Conservation (phyloP, 192 early-diverging fungal species). For the Coemansia guatemalensis region DNA sequence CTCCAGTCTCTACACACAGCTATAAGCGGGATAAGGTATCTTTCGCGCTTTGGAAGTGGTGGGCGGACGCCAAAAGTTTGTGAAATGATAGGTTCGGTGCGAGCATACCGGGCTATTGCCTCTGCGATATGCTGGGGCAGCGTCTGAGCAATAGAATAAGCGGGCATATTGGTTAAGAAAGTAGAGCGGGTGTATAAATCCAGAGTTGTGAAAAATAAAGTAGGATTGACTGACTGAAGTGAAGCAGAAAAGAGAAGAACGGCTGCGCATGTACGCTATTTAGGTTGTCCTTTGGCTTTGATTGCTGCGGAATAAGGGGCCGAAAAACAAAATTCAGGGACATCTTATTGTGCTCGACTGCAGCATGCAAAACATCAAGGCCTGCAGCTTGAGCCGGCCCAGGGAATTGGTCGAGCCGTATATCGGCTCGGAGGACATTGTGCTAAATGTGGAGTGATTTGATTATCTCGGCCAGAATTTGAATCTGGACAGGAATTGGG, state of each 20-base stretch:
- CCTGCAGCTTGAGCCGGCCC: background rate
- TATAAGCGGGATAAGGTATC: constrained; percentile 12
- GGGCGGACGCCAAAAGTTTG: background rate
- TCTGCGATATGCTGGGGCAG: constrained; percentile 16
- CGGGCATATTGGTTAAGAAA: constrained; percentile 3
- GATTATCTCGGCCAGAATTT: background rate
- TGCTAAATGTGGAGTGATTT: background rate
- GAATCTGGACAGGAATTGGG: background rate
- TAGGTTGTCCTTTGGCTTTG: background rate
- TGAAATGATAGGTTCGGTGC: background rate
- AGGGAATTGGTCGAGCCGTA: background rate
- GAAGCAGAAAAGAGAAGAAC: background rate
- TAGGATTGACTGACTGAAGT: background rate
- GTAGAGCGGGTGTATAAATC: background rate
- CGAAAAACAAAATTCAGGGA: background rate
- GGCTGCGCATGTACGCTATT: background rate
- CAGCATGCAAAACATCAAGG: background rate
- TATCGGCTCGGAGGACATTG: background rate
- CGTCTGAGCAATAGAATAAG: constrained; percentile 4
- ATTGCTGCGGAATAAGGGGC: background rate
- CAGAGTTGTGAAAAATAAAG: background rate
- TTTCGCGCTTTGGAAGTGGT: background rate
- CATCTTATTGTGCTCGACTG: background rate
- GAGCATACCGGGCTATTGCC: background rate
- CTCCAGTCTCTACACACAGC: constrained; percentile 19